Evolutionary conservation across 129 eudicot genomes (phyloP).

Genomic region (Lactuca saligna): DNA sequence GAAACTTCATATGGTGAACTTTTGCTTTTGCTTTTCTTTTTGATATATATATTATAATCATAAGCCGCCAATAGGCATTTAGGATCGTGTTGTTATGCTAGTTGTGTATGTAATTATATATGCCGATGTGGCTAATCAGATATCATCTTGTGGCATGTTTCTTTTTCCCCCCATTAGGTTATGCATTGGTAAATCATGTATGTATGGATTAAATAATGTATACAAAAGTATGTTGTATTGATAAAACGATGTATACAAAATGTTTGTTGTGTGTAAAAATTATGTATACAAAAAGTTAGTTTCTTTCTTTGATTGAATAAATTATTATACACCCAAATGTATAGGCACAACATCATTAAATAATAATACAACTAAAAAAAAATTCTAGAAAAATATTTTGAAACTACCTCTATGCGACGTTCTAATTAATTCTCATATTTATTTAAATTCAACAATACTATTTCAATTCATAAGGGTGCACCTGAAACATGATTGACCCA

Average conservation of each 20-base stretch:
- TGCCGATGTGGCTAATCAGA: not conserved
- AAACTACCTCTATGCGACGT: too few species aligned
- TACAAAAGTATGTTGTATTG: not conserved
- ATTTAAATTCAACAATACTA: too few species aligned
- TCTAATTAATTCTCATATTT: too few species aligned
- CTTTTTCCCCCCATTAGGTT: too few species aligned
- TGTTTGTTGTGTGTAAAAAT: not conserved
- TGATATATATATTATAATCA: not conserved
- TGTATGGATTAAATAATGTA: not conserved
- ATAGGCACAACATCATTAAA: not conserved
- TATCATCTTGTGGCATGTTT: not conserved
- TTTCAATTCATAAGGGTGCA: too few species aligned
- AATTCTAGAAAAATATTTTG: too few species aligned
- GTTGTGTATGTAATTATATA: slow-evolving; percentile 15
- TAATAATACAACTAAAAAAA: too few species aligned
- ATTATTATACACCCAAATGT: not conserved
- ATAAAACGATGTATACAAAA: not conserved
- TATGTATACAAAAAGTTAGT: not conserved
- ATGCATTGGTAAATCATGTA: too few species aligned
- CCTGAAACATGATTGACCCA: too few species aligned
- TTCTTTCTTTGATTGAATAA: not conserved
- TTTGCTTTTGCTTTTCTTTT: not conserved
- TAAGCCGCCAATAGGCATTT: slow-evolving; percentile 10
- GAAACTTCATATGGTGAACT: slow-evolving; percentile 58
- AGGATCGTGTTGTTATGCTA: slow-evolving; percentile 11